Conservation (phyloP, 192 early-diverging fungal species). For the Coemansia sp. region DNA sequence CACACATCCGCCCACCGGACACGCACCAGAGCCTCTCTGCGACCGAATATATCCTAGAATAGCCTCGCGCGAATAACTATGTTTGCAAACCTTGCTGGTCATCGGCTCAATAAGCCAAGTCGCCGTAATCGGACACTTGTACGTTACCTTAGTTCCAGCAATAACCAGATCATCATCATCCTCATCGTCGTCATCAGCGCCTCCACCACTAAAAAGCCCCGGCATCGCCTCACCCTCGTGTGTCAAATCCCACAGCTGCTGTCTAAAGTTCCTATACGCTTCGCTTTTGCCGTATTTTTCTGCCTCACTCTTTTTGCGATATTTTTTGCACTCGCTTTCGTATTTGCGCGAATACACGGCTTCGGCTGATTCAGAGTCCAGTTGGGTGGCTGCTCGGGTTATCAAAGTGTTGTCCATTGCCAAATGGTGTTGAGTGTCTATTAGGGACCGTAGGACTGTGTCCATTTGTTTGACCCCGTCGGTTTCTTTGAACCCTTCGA, state of each 20-base stretch:
- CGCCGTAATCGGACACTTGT: slow-evolving; percentile 59
- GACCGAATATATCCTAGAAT: slow-evolving; percentile 33
- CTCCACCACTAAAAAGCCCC: slow-evolving; percentile 16
- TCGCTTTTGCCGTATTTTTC: slow-evolving; percentile 22
- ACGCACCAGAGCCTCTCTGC: slow-evolving; percentile 17
- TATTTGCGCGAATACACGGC: slow-evolving; percentile 15
- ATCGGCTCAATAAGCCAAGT: slow-evolving; percentile 58
- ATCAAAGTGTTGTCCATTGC: slow-evolving; percentile 21
- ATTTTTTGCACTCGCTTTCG: slow-evolving; percentile 6
- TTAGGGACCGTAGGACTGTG: slow-evolving; percentile 23
- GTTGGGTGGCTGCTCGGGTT: slow-evolving; percentile 4
- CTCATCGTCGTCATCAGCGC: slow-evolving; percentile 6
- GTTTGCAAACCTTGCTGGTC: slow-evolving; percentile 58
- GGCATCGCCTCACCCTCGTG: slow-evolving; percentile 49
- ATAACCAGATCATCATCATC: slow-evolving; percentile 42
- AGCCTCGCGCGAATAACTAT: slow-evolving; percentile 57
- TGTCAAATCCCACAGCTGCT: slow-evolving; percentile 41
- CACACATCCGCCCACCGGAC: slow-evolving; percentile 53
- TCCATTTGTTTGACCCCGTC: slow-evolving; percentile 17
- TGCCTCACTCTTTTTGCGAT: slow-evolving; percentile 14
- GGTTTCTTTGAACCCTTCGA: slow-evolving; percentile 24
- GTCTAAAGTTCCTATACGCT: slow-evolving; percentile 33
- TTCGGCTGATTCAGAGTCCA: slow-evolving; percentile 10
- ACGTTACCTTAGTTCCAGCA: slow-evolving; percentile 27
- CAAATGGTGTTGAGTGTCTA: slow-evolving; percentile 33